phyloP scores from a whole-genome alignment of 2,329 filamentous ascomycete species.

The Calonectria henricotiae region DNA sequence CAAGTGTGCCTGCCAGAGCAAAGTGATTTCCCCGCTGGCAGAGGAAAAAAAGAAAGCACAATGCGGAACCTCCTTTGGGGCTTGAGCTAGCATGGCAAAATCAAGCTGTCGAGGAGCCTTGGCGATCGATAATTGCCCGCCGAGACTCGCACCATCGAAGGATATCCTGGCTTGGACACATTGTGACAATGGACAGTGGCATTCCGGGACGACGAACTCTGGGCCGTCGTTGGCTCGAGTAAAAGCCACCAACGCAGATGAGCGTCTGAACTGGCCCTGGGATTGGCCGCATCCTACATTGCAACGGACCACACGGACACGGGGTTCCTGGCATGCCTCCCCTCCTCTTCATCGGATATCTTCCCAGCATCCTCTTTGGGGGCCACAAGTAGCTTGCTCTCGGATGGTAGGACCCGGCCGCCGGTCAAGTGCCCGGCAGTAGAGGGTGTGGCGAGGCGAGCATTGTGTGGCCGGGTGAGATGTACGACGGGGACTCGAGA shows the following conservation, averaged over 20 bases:
- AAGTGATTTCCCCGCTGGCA: neutral
- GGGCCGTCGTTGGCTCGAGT: conserved; percentile 46
- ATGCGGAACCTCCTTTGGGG: neutral
- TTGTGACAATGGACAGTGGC: conserved; percentile 36
- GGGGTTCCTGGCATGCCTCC: conserved; percentile 47
- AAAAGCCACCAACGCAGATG: conserved; percentile 42
- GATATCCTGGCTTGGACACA: conserved; percentile 12
- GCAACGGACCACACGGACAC: conserved; percentile 35
- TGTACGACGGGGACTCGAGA: conserved; percentile 33
- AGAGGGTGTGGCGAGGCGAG: conserved; percentile 30
- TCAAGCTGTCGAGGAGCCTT: neutral
- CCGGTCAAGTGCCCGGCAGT: conserved; percentile 24
- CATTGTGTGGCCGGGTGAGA: conserved; percentile 27
- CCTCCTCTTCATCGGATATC: conserved; percentile 22
- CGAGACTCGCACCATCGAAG: conserved; percentile 22
- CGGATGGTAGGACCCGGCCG: conserved; percentile 30
- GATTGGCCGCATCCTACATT: conserved; percentile 46
- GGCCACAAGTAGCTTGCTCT: conserved; percentile 41
- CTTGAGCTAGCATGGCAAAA: neutral
- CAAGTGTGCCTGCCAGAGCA: conserved; percentile 2
- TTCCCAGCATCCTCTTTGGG: conserved; percentile 29
- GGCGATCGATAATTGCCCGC: conserved; percentile 25
- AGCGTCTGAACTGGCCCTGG: conserved; percentile 46
- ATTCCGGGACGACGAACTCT: conserved; percentile 32
- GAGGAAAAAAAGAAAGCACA: conserved; percentile 6